These are phyloP conservation scores for Gardenia jasminoides DNA, from an alignment of 257 asterid species.

Conservation along the genomic window DNA sequence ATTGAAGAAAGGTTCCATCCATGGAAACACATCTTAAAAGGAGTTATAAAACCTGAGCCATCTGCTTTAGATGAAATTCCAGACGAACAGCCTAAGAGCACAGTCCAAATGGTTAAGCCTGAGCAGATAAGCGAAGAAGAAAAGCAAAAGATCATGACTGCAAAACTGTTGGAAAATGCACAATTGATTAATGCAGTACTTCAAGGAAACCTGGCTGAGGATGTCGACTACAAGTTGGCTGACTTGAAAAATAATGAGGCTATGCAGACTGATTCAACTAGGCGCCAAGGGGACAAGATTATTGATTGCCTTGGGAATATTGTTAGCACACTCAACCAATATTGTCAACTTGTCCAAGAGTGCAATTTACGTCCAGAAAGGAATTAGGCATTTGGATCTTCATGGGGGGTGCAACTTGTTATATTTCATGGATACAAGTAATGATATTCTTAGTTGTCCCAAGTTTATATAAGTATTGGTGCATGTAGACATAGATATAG, in stretches of 20 bases:
- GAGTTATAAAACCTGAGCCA: slow-evolving; percentile 45
- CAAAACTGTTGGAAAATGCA: slow-evolving; percentile 48
- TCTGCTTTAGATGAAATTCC: slow-evolving; percentile 24
- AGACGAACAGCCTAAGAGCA: slow-evolving; percentile 2
- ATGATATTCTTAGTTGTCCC: not conserved
- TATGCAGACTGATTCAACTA: slow-evolving; percentile 38
- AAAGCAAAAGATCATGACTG: slow-evolving; percentile 48
- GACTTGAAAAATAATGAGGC: slow-evolving; percentile 50
- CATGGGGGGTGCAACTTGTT: not conserved
- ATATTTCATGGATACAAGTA: not conserved
- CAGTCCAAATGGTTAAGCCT: not conserved
- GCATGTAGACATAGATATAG: not conserved
- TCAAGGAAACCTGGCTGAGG: slow-evolving; percentile 50
- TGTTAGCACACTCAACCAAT: slow-evolving; percentile 53
- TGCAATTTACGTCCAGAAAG: slow-evolving; percentile 13
- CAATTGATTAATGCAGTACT: slow-evolving; percentile 48
- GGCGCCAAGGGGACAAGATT: slow-evolving; percentile 67
- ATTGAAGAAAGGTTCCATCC: slow-evolving; percentile 49
- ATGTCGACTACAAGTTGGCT: slow-evolving; percentile 39
- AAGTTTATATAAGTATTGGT: not conserved
- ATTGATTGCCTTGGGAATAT: slow-evolving; percentile 59
- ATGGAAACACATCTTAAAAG: slow-evolving; percentile 59
- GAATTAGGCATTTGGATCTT: slow-evolving; percentile 1
- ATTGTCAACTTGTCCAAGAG: slow-evolving; percentile 48
- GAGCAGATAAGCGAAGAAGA: slow-evolving; percentile 31